Conservation (phyloP, 2,329 filamentous ascomycete genomes). For the Phoma sp. region DNA sequence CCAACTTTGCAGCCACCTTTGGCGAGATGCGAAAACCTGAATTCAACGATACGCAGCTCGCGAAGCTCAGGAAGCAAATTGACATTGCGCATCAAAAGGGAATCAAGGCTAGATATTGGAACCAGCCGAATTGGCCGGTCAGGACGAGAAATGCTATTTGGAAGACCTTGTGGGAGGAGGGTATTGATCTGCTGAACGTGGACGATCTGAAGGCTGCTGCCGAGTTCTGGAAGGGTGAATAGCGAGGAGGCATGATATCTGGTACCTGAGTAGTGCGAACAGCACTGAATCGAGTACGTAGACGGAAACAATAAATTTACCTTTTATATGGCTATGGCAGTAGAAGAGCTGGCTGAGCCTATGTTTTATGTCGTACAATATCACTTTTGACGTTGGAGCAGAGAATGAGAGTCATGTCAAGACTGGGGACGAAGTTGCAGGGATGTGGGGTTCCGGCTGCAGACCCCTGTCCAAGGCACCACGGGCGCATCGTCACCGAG, state of each 20-base stretch:
- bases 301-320: too few relatives aligned
- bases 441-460: constrained; percentile 6
- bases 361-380: neutral
- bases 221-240: constrained; percentile 47
- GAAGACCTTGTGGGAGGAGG: constrained; percentile 62
- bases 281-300: too few relatives aligned
- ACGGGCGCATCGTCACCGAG: constrained; percentile 8
- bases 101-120: constrained; percentile 68
- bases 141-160: constrained; percentile 59
- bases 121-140: constrained; percentile 63
- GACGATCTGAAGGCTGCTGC: constrained; percentile 64
- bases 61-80: constrained; percentile 61
- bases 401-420: neutral
- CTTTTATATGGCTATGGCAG: neutral
- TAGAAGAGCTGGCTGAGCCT: neutral
- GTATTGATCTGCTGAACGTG: constrained; percentile 67
- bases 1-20: constrained; percentile 55
- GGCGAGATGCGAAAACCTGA: constrained; percentile 45
- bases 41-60: constrained; percentile 58
- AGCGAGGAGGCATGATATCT: neutral
- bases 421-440: neutral
- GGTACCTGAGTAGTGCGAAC: too few relatives aligned
- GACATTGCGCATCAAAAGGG: constrained; percentile 61
- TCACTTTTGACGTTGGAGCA: too few relatives aligned
- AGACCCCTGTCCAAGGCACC: constrained; percentile 9